phyloP scores from a whole-genome alignment of 2,329 filamentous ascomycete genomes.

The Cercospora zeae-maydis region DNA sequence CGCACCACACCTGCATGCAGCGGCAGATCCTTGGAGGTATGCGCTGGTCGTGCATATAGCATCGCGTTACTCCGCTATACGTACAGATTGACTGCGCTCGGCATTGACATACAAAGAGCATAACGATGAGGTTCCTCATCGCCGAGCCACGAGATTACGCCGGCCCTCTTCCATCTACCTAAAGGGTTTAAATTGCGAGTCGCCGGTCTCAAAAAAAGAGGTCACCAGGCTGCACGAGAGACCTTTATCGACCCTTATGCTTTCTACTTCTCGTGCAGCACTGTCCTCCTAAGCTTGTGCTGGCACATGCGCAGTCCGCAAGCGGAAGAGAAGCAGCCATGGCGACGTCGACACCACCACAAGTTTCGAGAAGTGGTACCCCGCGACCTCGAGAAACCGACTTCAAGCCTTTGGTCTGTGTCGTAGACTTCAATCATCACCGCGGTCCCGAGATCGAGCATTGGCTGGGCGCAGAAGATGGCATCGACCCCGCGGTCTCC shows the following conservation, averaged over 20 bases:
- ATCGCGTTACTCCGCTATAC: constrained; percentile 5
- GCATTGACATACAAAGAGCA: background rate
- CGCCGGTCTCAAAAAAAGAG: background rate
- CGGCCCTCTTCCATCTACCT: constrained; percentile 1
- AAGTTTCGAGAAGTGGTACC: constrained; percentile 1
- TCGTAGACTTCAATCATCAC: constrained; percentile 55
- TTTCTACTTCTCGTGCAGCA: background rate
- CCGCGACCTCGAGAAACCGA: constrained; percentile 2
- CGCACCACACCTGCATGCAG: background rate
- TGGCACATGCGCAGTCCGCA: background rate
- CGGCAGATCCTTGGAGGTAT: constrained; percentile 4
- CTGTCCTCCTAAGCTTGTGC: background rate
- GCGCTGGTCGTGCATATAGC: constrained; percentile 9
- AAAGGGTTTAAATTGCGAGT: background rate
- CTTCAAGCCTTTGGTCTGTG: constrained; percentile 49
- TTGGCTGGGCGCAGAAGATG: constrained; percentile 78
- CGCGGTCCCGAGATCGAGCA: constrained; percentile 85
- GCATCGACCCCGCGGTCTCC: constrained; percentile 70
- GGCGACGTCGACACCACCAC: constrained; percentile 2
- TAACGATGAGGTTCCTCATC: background rate
- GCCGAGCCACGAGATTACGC: constrained; percentile 12
- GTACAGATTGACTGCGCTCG: background rate
- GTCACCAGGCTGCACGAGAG: background rate
- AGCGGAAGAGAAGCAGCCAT: constrained; percentile 1
- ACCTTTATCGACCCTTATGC: background rate